These are phyloP conservation scores for Pythium aristosporum DNA, from an alignment of 352 stramenopile species.

Conservation along the genomic window DNA sequence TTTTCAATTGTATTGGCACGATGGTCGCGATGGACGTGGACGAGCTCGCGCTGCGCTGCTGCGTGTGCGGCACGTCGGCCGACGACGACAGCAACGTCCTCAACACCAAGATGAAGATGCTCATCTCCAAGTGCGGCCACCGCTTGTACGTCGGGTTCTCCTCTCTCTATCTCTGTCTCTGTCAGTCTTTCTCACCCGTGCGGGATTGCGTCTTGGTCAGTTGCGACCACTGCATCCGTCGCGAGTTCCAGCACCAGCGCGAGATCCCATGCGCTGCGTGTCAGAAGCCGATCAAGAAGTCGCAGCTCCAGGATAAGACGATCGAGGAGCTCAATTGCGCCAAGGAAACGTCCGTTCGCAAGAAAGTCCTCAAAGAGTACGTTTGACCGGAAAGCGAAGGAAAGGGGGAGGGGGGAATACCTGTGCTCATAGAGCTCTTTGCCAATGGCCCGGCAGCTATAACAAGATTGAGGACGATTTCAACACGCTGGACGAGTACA, in stretches of 20 bases:
- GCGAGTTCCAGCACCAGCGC: conserved; percentile 85
- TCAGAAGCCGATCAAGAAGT: conserved; percentile 87
- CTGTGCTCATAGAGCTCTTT: background rate
- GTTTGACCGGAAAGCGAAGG: background rate
- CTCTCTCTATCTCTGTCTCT: background rate
- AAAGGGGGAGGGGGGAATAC: background rate
- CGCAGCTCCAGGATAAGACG: conserved; percentile 86
- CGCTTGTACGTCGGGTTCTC: conserved; percentile 62
- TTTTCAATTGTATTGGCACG: background rate
- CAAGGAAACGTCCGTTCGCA: conserved; percentile 85
- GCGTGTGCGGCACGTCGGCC: conserved; percentile 82
- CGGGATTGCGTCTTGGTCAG: conserved; percentile 25
- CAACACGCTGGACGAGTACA: conserved; percentile 84
- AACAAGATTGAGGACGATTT: conserved; percentile 90
- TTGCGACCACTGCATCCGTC: conserved; percentile 85
- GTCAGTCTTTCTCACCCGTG: background rate
- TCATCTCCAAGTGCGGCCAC: conserved; percentile 89
- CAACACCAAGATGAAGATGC: conserved; percentile 92
- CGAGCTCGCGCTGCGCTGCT: conserved; percentile 81
- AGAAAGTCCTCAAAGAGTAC: conserved; percentile 86
- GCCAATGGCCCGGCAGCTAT: conserved; percentile 45
- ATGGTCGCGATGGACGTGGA: conserved; percentile 48
- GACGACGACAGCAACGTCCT: conserved; percentile 89
- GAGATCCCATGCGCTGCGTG: conserved; percentile 83
- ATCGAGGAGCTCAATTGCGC: conserved; percentile 87